Evolutionary conservation across 352 stramenopile genomes (phyloP).

Genomic region (Phytophthora macrochlamydospora): DNA sequence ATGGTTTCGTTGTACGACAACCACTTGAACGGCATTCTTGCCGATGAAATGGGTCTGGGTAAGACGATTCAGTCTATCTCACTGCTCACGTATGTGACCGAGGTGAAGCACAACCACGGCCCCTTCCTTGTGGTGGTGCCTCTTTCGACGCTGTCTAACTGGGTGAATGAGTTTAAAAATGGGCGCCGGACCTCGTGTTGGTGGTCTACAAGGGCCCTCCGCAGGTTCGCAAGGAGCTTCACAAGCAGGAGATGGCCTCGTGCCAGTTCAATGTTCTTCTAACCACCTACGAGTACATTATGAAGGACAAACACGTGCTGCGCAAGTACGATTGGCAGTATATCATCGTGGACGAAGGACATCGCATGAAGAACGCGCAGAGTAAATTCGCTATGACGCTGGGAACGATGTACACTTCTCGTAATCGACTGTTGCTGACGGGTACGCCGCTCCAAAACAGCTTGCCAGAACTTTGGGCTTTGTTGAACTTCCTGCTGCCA

Average conservation of each 20-base stretch:
- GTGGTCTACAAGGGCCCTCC: conserved; percentile 95
- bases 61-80: conserved; percentile 91
- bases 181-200: conserved; percentile 95
- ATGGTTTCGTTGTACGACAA: conserved; percentile 99
- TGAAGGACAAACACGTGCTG: conserved; percentile 91
- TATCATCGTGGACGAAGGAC: conserved; percentile 95
- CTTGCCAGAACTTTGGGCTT: conserved; percentile 92
- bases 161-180: conserved; percentile 95
- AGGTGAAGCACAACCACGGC: conserved; percentile 88
- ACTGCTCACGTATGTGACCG: conserved; percentile 82
- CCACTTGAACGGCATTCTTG: conserved; percentile 98
- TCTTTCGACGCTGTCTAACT: conserved; percentile 94
- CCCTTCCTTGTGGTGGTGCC: conserved; percentile 99
- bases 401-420: conserved; percentile 80
- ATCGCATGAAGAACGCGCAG: conserved; percentile 93
- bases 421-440: conserved; percentile 96
- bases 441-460: conserved; percentile 99
- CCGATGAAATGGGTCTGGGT: conserved; percentile 96
- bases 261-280: conserved; percentile 93
- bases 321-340: conserved; percentile 92
- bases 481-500: conserved; percentile 92
- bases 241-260: conserved; percentile 81
- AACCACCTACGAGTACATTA: conserved; percentile 95
- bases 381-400: conserved; percentile 92
- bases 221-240: conserved; percentile 82